phyloP scores from a whole-genome alignment of 768 basidiomycete species.

The Lenzites betulinus region DNA sequence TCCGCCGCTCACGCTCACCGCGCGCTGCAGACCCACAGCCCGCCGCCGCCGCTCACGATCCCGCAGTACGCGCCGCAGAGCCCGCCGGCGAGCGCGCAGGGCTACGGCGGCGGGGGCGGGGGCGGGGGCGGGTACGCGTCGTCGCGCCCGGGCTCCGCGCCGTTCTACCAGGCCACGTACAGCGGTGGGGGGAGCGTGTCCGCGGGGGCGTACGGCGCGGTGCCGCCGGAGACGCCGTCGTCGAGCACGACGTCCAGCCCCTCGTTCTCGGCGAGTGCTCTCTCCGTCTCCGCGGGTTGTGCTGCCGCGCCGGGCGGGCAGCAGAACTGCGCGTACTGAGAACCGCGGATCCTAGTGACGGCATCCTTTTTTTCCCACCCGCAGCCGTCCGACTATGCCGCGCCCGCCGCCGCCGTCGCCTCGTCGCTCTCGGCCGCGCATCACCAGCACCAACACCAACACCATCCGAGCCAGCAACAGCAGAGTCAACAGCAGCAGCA shows the following conservation, averaged over 20 bases:
- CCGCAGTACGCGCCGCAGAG: conserved; percentile 26
- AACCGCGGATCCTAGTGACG: conserved; percentile 62
- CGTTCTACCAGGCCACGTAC: conserved; percentile 51
- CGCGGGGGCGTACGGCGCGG: conserved; percentile 53
- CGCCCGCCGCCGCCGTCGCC: conserved; percentile 42
- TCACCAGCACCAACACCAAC: neutral
- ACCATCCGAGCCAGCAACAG: neutral
- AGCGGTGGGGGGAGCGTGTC: conserved; percentile 42
- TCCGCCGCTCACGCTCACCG: neutral
- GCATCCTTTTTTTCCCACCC: conserved; percentile 39
- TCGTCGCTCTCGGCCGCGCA: conserved; percentile 28
- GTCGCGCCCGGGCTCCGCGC: conserved; percentile 32
- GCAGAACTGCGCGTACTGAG: conserved; percentile 36
- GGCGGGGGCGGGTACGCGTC: no score
- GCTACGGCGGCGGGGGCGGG: no score
- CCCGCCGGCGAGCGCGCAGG: conserved; percentile 14
- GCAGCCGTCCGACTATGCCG: conserved; percentile 67
- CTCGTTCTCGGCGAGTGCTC: conserved; percentile 85
- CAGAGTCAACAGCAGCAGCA: neutral
- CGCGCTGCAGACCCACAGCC: conserved; percentile 29
- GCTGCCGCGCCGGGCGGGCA: conserved; percentile 31
- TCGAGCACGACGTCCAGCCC: conserved; percentile 76
- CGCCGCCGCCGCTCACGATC: conserved; percentile 30
- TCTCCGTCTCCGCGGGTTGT: conserved; percentile 40
- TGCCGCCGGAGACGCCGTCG: conserved; percentile 72